Evolutionary conservation across 2,329 filamentous ascomycete genomes (phyloP), one percentile per base, ranked within the genome.

Genomic region (Zarea fungicola): DNA sequence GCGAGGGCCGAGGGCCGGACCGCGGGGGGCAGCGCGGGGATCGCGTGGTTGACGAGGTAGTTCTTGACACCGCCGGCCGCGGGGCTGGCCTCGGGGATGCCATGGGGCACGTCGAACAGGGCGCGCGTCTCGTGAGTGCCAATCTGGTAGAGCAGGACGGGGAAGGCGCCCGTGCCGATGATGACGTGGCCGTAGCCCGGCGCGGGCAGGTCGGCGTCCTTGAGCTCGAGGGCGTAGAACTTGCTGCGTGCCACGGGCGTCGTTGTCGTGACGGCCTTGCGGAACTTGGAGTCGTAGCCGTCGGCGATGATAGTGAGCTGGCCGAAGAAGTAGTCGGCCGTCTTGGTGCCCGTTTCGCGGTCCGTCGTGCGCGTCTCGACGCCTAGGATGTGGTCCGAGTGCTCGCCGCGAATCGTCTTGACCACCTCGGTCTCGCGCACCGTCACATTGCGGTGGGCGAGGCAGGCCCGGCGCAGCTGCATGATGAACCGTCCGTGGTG

Each of bases 71-170:
- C 92, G 45, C 93, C 93, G 42, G 80, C 81, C 29, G 83, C 78
- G 2, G 84, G 73, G 0, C 84, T 80, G 0, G 92, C 91, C 16
- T 83, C 82, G 7, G 89, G 83, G 2, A 88, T 75, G 60, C 85
- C 81, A 25, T 85, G 80, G 5, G 92, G 92, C 11, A 97, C 83
- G 65, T 97, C 91, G 60, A 97, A 81, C 19, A 99, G 79, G 11
- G 86, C 87, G 55, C 93, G 83, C 1, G 93, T 99, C 71, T 97
- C 93, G 70, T 87, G 91, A 5, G 89, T 87, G 62, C 93, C 92
- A 64, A 99, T 99, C 71, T 97, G 93, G 74, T 99, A 99, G 51
- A 99, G 80, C 21, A 99, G 82, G 28, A 96, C 82, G 1, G 93
- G 92, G 53, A 66, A 75, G 39, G 81, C 78, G 55, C 88, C 80